Evolutionary conservation across 164 flowering plant genomes (phyloP).

Genomic region (Liriodendron chinense): DNA sequence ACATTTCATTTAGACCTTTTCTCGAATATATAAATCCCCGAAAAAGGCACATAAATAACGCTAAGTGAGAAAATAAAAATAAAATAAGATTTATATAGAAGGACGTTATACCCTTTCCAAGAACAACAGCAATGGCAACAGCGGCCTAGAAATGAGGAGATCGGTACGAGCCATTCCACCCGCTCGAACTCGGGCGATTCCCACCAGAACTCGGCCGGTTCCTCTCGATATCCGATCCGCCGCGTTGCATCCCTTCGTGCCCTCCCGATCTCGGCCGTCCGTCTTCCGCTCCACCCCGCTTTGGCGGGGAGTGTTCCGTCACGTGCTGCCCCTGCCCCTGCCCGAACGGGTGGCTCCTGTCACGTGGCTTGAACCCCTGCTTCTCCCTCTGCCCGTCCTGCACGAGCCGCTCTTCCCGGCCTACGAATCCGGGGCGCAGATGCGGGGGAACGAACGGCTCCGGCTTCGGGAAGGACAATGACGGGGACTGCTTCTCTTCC

Average conservation of each 20-base stretch:
- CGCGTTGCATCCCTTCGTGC: conserved; percentile 39
- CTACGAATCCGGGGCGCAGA: conserved; percentile 64
- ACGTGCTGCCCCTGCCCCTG: conserved; percentile 25
- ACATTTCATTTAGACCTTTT: background rate
- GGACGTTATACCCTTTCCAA: background rate
- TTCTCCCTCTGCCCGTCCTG: conserved; percentile 27
- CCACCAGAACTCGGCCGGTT: conserved; percentile 54
- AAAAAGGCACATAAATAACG: background rate
- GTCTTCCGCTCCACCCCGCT: conserved; percentile 24
- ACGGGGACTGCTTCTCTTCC: conserved; percentile 16
- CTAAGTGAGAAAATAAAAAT: background rate
- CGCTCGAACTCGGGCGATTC: conserved; percentile 43
- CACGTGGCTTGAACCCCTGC: conserved; percentile 16
- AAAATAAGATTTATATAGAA: background rate
- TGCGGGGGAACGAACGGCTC: conserved; percentile 71
- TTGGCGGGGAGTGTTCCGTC: conserved; percentile 24
- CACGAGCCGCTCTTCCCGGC: conserved; percentile 43
- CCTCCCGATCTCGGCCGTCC: conserved; percentile 66
- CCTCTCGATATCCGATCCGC: conserved; percentile 31
- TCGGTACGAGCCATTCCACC: conserved; percentile 24
- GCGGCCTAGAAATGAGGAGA: conserved; percentile 6
- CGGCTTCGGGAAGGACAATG: conserved; percentile 26
- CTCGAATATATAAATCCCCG: background rate
- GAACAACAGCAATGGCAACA: background rate
- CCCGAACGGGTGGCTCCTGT: conserved; percentile 7